phyloP scores from a whole-genome alignment of 106 monocot species.

The Phalaenopsis equestris region DNA sequence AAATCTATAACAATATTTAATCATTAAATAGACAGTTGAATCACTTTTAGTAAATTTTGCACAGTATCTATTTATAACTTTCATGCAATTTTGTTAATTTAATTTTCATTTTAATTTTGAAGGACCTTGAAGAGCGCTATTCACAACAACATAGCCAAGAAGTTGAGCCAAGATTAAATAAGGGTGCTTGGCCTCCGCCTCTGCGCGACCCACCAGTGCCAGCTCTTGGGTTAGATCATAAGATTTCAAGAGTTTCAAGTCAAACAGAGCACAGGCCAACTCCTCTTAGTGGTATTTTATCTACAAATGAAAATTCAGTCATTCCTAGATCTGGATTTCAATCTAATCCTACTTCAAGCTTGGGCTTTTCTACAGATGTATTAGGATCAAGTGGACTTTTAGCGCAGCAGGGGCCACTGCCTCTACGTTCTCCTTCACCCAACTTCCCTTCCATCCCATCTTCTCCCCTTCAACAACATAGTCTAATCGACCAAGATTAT shows the following conservation, averaged over 20 bases:
- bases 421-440: conserved; percentile 31
- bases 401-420: conserved; percentile 24
- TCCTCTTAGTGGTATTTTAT: conserved; percentile 20
- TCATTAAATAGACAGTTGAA: neutral
- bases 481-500: conserved; percentile 14
- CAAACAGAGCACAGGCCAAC: conserved; percentile 21
- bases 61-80: neutral
- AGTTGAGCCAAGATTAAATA: conserved; percentile 19
- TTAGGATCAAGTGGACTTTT: conserved; percentile 14
- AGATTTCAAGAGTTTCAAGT: conserved; percentile 29
- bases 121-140: conserved; percentile 44
- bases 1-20: neutral
- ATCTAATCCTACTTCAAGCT: conserved; percentile 22
- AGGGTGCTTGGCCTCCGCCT: conserved; percentile 29
- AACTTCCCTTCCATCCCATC: conserved; percentile 5
- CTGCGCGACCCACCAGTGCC: conserved; percentile 21
- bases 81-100: neutral
- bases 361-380: conserved; percentile 15
- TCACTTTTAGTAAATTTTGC: neutral
- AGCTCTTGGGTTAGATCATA: conserved; percentile 13
- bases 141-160: conserved; percentile 21
- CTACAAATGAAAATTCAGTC: conserved; percentile 23
- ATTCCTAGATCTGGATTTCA: conserved; percentile 21
- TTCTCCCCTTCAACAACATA: conserved; percentile 18
- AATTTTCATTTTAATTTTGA: conserved; percentile 9